Conservation (phyloP, 2,329 filamentous ascomycete species). For the Nannizzia gypsea region DNA sequence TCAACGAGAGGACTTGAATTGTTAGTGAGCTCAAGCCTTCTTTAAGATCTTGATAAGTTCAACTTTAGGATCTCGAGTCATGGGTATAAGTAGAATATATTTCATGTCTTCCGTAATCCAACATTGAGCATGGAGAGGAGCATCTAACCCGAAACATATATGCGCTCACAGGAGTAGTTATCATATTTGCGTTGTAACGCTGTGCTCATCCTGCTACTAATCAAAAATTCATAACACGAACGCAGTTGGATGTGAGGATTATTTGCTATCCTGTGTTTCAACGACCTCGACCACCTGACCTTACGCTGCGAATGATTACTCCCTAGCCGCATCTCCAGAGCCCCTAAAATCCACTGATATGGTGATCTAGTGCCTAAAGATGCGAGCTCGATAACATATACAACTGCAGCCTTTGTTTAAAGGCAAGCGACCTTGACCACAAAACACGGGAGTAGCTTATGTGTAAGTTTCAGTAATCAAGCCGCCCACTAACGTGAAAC, state of each 20-base stretch:
- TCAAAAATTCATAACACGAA: background rate
- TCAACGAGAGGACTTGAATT: background rate
- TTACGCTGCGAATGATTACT: background rate
- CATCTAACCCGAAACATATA: background rate
- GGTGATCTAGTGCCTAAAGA: background rate
- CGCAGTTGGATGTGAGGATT: background rate
- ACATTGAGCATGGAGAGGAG: background rate
- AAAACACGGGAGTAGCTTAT: background rate
- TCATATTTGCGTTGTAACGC: background rate
- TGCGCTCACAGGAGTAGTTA: background rate
- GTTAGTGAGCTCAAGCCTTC: background rate
- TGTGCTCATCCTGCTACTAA: background rate
- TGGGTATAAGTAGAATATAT: background rate
- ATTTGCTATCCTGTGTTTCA: background rate
- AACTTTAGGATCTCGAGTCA: background rate
- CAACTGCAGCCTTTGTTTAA: background rate
- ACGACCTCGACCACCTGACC: background rate
- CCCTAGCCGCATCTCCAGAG: background rate
- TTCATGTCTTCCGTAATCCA: background rate
- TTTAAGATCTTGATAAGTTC: background rate
- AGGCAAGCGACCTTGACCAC: background rate
- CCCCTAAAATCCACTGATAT: background rate
- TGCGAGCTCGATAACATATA: background rate
- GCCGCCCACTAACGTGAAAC: background rate
- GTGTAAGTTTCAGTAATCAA: background rate